phyloP scores from a whole-genome alignment of 2,329 filamentous ascomycete species.

The Cadophora malorum region DNA sequence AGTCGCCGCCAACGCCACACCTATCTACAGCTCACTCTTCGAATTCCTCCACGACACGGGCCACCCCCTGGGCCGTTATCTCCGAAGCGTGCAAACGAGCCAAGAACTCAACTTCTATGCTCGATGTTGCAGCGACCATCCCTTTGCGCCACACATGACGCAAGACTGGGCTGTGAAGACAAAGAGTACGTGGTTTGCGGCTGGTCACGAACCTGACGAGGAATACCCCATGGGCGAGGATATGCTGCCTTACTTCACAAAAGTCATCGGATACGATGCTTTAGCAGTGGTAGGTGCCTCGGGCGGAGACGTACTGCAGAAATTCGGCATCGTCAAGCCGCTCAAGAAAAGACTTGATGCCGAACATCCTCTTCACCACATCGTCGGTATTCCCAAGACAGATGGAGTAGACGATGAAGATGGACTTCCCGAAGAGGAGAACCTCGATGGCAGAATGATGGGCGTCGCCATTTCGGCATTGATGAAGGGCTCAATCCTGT shows the following conservation, averaged over 20 bases:
- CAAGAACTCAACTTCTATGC: constrained; percentile 40
- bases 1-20: constrained; percentile 35
- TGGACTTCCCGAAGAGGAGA: constrained; percentile 28
- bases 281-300: constrained; percentile 40
- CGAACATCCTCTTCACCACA: constrained; percentile 22
- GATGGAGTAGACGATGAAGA: constrained; percentile 9
- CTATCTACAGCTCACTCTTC: constrained; percentile 34
- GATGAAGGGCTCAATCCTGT: constrained; percentile 30
- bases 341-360: constrained; percentile 25
- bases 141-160: constrained; percentile 36
- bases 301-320: constrained; percentile 37
- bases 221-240: constrained; percentile 31
- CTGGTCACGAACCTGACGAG: constrained; percentile 28
- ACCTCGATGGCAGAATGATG: constrained; percentile 29
- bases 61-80: constrained; percentile 37
- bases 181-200: constrained; percentile 36
- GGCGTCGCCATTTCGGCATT: constrained; percentile 28
- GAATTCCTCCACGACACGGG: constrained; percentile 30
- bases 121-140: constrained; percentile 28
- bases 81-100: constrained; percentile 34
- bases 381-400: constrained; percentile 26
- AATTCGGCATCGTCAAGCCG: constrained; percentile 30
- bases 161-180: constrained; percentile 38
- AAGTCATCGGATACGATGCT: constrained; percentile 41
- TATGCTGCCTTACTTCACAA: constrained; percentile 39